Conservation (phyloP, 129 eudicot species). For the Daucus carota region DNA sequence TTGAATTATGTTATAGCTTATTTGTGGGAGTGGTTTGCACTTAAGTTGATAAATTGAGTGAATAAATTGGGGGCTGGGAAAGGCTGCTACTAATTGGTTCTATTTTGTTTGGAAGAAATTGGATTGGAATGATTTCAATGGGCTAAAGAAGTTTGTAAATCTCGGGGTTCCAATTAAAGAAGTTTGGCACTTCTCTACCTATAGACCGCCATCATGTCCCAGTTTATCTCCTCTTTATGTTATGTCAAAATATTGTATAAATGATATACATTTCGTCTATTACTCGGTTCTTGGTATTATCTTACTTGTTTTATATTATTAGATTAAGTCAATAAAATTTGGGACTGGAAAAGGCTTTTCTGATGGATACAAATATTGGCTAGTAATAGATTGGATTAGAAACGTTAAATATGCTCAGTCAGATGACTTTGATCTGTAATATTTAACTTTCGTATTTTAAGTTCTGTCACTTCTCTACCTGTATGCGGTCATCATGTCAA, state of each 20-base stretch:
- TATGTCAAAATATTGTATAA: not conserved
- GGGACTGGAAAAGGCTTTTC: slow-evolving; percentile 1
- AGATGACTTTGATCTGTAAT: not conserved
- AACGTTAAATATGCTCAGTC: not conserved
- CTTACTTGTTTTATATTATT: not conserved
- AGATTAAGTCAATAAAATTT: not conserved
- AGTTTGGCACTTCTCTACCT: not conserved
- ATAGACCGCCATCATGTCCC: not conserved
- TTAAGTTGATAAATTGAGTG: not conserved
- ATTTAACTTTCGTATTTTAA: not conserved
- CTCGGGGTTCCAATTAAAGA: not conserved
- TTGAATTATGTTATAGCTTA: not conserved
- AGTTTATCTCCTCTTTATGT: not conserved
- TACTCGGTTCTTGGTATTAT: not conserved
- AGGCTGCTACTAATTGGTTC: not conserved
- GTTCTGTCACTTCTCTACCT: not conserved
- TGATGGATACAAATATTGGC: not conserved
- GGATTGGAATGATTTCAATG: not conserved
- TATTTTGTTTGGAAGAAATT: not conserved
- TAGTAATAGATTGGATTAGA: not conserved
- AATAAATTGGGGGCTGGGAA: not conserved
- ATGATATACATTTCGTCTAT: not conserved
- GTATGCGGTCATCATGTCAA: too few relatives aligned
- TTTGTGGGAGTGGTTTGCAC: not conserved
- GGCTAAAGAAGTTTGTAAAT: not conserved